Evolutionary conservation across 371 early-diverging fungal genomes (phyloP).

Genomic region (Modicella reniformis): DNA sequence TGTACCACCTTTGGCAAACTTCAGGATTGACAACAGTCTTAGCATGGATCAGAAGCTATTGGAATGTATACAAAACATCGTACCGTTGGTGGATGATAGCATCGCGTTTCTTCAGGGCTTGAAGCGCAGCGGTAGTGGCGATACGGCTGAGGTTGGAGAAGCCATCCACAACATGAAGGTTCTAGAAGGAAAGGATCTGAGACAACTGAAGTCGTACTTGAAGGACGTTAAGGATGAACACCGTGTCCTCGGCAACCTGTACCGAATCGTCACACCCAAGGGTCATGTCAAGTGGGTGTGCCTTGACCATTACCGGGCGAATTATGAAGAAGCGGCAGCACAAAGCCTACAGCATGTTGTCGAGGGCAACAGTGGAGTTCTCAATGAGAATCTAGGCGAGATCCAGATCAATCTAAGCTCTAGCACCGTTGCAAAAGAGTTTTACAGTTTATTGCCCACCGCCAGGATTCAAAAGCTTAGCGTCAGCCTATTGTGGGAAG

Average conservation of each 20-base stretch:
- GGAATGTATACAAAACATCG: background rate
- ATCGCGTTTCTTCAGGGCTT: background rate
- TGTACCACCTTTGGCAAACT: slow-evolving; percentile 15
- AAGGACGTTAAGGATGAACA: slow-evolving; percentile 2
- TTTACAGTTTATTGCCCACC: slow-evolving; percentile 11
- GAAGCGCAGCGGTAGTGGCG: background rate
- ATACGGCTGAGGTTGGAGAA: background rate
- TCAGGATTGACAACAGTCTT: slow-evolving; percentile 12
- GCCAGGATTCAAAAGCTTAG: slow-evolving; percentile 9
- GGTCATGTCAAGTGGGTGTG: slow-evolving; percentile 43
- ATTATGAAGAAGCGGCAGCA: slow-evolving; percentile 1
- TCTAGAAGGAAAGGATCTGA: slow-evolving; percentile 20
- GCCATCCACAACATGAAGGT: background rate
- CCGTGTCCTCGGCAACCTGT: slow-evolving; percentile 20
- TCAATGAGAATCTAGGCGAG: background rate
- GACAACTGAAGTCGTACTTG: slow-evolving; percentile 21
- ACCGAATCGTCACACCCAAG: slow-evolving; percentile 15
- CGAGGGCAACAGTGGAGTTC: slow-evolving; percentile 1
- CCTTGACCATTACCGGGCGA: slow-evolving; percentile 21
- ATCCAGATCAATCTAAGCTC: background rate
- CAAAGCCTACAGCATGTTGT: background rate
- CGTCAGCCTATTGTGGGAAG: slow-evolving; percentile 15
- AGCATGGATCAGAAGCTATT: background rate
- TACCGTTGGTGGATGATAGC: slow-evolving; percentile 1
- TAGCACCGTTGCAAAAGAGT: background rate